Base-by-base conservation (phyloP, 192 early-diverging fungal genomes). In the Coemansia sp. region DNA sequence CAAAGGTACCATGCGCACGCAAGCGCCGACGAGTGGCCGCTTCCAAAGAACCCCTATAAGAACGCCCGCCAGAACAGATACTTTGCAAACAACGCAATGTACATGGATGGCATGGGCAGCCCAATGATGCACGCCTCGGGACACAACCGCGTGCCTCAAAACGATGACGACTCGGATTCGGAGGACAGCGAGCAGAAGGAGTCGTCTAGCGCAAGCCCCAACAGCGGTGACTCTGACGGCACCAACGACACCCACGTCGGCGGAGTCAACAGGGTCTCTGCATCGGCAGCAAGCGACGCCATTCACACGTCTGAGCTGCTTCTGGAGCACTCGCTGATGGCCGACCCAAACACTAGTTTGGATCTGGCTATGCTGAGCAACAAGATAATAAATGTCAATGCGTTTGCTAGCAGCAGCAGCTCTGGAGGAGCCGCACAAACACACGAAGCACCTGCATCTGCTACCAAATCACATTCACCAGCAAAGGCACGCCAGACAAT, bases 1-100 rank as follows among this genome's bases (percentile, higher is more conserved):
- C 69, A 71, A 33, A 66, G 75, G 20, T 78, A 68, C 59, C 65
- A 72, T 15, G 69, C 69, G 0, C 66, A 78, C 19, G 62, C 75
- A 11, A 56, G 55, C 28, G 61, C 52, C 59, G 69, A 78, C 55
- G 65, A 65, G 45, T 78, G 69, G 69, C 69, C 75, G 9, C 59
- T 78, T 40, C 62, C 75, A 15, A 67, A 64, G 41, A 78, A 72
- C 50, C 75, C 65, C 6, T 72, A 72, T 50, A 68, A 61, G 58
- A 60, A 50, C 14, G 75, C 68, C 13, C 68, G 69, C 28, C 52
- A 23, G 31, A 65, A 57, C 20, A 41, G 69, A 14, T 58, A 56
- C 37, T 45, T 54, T 29, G 52, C 34, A 57, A 62, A 62, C 38
- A 23, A 58, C 1, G 61, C 57, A 0, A 58, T 68, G 47, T 71